These are phyloP conservation scores for Geosmithia flava DNA, from an alignment of 2,329 filamentous ascomycete species.

Conservation along the genomic window DNA sequence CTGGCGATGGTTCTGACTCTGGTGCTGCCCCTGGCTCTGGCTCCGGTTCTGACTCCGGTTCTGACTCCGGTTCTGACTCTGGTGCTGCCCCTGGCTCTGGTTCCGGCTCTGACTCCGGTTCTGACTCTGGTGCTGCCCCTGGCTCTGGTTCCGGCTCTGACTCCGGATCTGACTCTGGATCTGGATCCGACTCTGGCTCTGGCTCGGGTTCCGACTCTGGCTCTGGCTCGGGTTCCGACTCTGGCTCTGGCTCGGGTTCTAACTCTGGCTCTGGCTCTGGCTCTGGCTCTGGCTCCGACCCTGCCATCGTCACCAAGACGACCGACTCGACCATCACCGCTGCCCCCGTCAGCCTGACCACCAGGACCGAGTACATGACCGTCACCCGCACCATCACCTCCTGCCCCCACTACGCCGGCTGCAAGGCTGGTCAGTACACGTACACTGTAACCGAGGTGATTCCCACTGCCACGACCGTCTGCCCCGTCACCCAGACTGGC, in stretches of 20 bases:
- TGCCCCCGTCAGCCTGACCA: slow-evolving; percentile 8
- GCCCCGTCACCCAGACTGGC: not conserved
- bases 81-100: not conserved
- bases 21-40: no score
- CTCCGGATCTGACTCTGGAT: no score
- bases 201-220: not conserved
- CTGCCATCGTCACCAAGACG: slow-evolving; percentile 1
- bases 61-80: no score
- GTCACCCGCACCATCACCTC: slow-evolving; percentile 40
- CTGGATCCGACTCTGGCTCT: not conserved
- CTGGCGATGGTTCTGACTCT: no score
- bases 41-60: no score
- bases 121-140: not conserved
- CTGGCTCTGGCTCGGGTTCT: not conserved
- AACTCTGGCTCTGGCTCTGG: not conserved
- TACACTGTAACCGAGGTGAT: slow-evolving; percentile 19
- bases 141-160: not conserved
- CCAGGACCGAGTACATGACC: slow-evolving; percentile 27
- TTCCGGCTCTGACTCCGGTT: not conserved
- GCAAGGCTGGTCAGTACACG: slow-evolving; percentile 19
- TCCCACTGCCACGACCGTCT: not conserved
- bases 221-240: not conserved
- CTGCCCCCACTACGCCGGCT: slow-evolving; percentile 32
- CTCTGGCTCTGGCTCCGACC: not conserved
- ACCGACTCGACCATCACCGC: slow-evolving; percentile 2